Percentiles rank a stretch among this genome's conserved stretches.
Conservation (phyloP, 352 stramenopile species). For the Pelagophyceae sp. region DNA sequence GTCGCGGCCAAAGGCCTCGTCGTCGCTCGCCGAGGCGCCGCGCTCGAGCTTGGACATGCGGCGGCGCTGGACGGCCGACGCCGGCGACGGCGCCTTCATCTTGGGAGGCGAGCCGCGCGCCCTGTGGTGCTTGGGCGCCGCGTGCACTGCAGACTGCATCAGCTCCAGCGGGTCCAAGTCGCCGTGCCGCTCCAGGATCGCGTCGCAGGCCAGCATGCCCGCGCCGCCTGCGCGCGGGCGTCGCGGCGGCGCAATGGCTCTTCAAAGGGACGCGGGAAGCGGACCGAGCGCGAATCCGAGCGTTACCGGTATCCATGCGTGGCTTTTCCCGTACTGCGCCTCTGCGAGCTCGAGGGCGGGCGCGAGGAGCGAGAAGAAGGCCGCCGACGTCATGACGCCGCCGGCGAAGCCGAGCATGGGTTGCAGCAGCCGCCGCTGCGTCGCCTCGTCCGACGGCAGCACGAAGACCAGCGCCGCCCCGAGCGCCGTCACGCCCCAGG, state of each 20-base stretch:
- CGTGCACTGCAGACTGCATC: too few relatives aligned
- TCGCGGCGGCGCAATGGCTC: too few relatives aligned
- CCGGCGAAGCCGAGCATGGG: slow-evolving; percentile 59
- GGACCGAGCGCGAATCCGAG: slow-evolving; percentile 65
- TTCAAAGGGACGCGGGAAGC: too few relatives aligned
- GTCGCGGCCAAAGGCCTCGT: slow-evolving; percentile 18
- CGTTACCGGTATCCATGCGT: slow-evolving; percentile 64
- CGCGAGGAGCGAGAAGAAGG: slow-evolving; percentile 72
- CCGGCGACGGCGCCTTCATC: too few relatives aligned
- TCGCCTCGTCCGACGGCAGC: slow-evolving; percentile 25
- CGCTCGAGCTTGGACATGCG: too few relatives aligned
- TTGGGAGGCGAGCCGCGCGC: background rate
- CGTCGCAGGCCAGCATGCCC: slow-evolving; percentile 10
- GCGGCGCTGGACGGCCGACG: too few relatives aligned
- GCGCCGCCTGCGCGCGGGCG: slow-evolving; percentile 48
- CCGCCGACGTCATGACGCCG: slow-evolving; percentile 75
- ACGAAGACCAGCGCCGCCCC: slow-evolving; percentile 34
- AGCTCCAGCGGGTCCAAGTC: background rate
- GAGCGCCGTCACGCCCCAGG: slow-evolving; percentile 28
- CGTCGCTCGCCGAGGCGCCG: too few relatives aligned
- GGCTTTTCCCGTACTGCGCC: slow-evolving; percentile 63
- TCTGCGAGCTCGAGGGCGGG: slow-evolving; percentile 70
- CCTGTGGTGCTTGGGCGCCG: slow-evolving; percentile 1
- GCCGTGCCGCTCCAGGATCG: background rate
- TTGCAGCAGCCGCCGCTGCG: slow-evolving; percentile 27